Evolutionary conservation across 306 rosid species (phyloP).

Genomic region (Gynostemma pentaphyllum): DNA sequence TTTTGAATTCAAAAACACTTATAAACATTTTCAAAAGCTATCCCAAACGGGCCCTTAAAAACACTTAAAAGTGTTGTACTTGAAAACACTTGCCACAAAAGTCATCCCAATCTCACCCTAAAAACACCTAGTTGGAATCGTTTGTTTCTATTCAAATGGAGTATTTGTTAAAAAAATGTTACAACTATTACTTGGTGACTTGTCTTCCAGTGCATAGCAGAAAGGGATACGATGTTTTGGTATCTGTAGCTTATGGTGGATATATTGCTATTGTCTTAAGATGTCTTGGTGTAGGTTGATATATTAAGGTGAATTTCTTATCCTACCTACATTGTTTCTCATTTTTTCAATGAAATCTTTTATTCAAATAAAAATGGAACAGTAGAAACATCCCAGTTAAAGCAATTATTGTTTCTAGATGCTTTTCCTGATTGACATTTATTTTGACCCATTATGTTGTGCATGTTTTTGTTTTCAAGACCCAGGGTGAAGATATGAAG

Average conservation of each 20-base stretch:
- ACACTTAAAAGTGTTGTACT: too few species aligned
- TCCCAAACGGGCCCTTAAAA: too few species aligned
- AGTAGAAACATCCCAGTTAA: not conserved
- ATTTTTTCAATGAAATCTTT: not conserved
- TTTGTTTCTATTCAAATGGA: not conserved
- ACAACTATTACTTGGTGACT: not conserved
- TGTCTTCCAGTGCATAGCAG: not conserved
- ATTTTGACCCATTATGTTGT: slow-evolving; percentile 15
- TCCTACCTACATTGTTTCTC: not conserved
- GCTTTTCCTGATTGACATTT: not conserved
- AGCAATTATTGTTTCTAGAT: not conserved
- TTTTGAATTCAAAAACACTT: too few species aligned
- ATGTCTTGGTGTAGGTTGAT: slow-evolving; percentile 3
- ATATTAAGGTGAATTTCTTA: not conserved
- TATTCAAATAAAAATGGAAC: not conserved
- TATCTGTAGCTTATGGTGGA: not conserved
- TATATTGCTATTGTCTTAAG: not conserved
- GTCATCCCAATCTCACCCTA: too few species aligned
- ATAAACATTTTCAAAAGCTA: too few species aligned
- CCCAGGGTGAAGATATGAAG: slow-evolving; percentile 39
- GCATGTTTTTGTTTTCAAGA: slow-evolving; percentile 17
- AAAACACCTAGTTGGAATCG: not conserved
- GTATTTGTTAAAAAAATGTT: not conserved
- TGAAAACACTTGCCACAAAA: too few species aligned
- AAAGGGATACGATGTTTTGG: not conserved